Base-by-base conservation (phyloP, 1,284 basidiomycete genomes). In the Ustilago vetiveriae region DNA sequence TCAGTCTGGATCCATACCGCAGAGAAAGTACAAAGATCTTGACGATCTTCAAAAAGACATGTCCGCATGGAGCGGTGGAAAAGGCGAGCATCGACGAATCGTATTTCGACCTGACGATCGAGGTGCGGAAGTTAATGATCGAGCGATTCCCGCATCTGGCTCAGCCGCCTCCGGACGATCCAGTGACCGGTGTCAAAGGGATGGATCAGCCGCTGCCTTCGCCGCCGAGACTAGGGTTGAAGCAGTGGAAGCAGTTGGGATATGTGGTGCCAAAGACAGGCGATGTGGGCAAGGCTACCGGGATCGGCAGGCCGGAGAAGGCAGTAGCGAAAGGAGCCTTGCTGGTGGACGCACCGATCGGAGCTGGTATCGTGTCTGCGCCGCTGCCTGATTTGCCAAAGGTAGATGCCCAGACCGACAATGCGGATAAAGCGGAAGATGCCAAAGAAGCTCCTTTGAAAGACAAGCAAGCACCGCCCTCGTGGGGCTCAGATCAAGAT, bases 1-100 rank as follows among this genome's bases (percentile, higher is more conserved):
- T 92, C 37, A 96, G 93, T 17, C 86, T 99, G 42, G 96, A 99
- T 82, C 88, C 92, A 58, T 98, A 98, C 82, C 86, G 95, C 16
- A 86, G 91, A 48, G 95, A 98, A 83, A 92, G 90, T 73, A 85
- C 87, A 64, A 97, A 94, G 83, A 91, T 98, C 65, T 86, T 94
- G n/a, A 86, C 86, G 9, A 85, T 92, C 72, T 94, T 97, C 82
- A 90, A 90, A 75, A 89, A 92, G 56, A 86, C 87, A 51, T 85
- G 93, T 29, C 89, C 91, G 1, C 71, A 78, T 11, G 88, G 85
- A 4, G 89, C 91, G 6, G 76, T 80, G 30, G 80, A 85, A 51
- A 85, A 88, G 72, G 87, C 87, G 21, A 88, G 87, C 1, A 87
- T 88, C 47, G 87, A 88, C 77, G 90, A 81, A 51, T 71, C 67